Evolutionary conservation across 805 yeast genomes (phyloP).

Genomic region (Saccharomycopsis microspora): DNA sequence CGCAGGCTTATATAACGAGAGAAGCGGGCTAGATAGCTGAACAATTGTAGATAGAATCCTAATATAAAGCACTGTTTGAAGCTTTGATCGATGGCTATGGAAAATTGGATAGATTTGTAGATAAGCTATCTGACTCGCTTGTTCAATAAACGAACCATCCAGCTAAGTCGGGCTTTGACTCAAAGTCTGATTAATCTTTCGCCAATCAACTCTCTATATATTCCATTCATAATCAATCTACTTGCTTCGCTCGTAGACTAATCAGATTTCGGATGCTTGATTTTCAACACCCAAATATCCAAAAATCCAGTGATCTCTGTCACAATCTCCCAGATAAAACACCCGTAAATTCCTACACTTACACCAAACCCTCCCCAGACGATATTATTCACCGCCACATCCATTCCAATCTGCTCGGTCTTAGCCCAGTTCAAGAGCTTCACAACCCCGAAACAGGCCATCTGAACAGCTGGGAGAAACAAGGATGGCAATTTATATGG

Average conservation of each 20-base stretch:
- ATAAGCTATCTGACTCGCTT: too few species aligned
- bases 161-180: too few species aligned
- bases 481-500: constrained; percentile 66
- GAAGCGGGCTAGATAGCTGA: too few species aligned
- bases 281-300: constrained; percentile 77
- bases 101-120: too few species aligned
- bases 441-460: neutral
- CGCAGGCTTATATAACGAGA: too few species aligned
- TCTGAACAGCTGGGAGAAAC: constrained; percentile 48
- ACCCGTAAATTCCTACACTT: constrained; percentile 54
- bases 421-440: constrained; percentile 7
- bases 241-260: constrained; percentile 16
- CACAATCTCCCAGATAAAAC: constrained; percentile 69
- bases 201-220: neutral
- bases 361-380: constrained; percentile 59
- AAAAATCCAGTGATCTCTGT: constrained; percentile 68
- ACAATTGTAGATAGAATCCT: too few species aligned
- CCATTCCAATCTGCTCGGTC: constrained; percentile 25
- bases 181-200: too few species aligned
- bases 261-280: constrained; percentile 54
- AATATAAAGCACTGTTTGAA: too few species aligned
- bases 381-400: constrained; percentile 35
- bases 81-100: too few species aligned
- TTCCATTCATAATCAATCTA: neutral
- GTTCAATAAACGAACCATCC: too few species aligned